phyloP scores from a whole-genome alignment of 495 filamentous ascomycete genomes.

The Tetracladium setigerum region DNA sequence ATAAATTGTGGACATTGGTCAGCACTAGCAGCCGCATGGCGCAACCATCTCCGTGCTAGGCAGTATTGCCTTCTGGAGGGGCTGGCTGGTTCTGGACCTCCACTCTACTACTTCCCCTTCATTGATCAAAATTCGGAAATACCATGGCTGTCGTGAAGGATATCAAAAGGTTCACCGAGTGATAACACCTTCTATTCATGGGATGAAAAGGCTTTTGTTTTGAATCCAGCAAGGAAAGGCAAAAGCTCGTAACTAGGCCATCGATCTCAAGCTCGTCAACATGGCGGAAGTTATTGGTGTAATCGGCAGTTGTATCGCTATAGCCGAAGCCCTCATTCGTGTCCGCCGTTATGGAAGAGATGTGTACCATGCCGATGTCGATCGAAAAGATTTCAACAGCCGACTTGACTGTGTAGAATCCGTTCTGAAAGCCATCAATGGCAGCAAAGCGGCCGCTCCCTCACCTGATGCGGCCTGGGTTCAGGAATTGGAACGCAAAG shows the following conservation, averaged over 20 bases:
- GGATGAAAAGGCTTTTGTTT: background rate
- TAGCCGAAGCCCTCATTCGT: constrained; percentile 2
- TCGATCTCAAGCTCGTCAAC: background rate
- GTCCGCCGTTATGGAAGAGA: constrained; percentile 1
- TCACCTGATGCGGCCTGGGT: background rate
- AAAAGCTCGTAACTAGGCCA: background rate
- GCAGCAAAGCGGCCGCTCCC: background rate
- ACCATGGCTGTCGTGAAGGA: background rate
- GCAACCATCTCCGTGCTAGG: too few species aligned
- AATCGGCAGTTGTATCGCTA: constrained; percentile 3
- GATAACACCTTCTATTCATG: too few species aligned
- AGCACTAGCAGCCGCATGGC: too few species aligned
- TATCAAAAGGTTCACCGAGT: background rate
- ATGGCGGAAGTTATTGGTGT: constrained; percentile 4
- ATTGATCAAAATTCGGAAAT: background rate
- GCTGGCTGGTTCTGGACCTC: too few species aligned
- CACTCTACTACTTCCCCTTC: background rate
- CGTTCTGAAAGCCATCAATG: background rate
- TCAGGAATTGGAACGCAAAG: background rate
- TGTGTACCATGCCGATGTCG: constrained; percentile 3
- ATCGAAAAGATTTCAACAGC: constrained; percentile 7
- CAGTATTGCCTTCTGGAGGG: too few species aligned
- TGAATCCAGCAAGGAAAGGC: background rate
- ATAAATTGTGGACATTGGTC: too few species aligned
- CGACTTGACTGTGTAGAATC: constrained; percentile 3